Percentiles rank a stretch among this genome's conserved stretches.
Evolutionary conservation across 225 moss, liverwort and hornwort genomes (phyloP).

Genomic region (Pseudoscleropodium purum): DNA sequence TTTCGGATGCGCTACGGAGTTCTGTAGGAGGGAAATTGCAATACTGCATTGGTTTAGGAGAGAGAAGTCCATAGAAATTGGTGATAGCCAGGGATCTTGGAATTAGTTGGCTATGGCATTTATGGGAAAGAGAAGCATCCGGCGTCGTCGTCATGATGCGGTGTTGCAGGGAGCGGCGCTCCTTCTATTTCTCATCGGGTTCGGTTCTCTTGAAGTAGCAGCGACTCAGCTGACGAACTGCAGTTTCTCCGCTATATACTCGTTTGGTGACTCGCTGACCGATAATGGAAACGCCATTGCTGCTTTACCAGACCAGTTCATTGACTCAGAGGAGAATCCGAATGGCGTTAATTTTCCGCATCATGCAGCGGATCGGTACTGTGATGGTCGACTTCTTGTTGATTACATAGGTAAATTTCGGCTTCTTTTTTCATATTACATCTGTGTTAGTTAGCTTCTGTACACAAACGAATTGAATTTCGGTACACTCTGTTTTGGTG

Average conservation of each 20-base stretch:
- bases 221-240: conserved; percentile 9
- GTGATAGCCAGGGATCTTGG: neutral
- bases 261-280: conserved; percentile 51
- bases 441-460: neutral
- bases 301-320: conserved; percentile 37
- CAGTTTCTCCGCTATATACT: conserved; percentile 39
- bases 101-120: neutral
- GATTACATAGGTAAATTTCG: conserved; percentile 30
- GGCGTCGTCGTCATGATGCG: neutral
- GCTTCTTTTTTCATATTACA: neutral
- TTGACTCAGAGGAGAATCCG: conserved; percentile 18
- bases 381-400: conserved; percentile 48
- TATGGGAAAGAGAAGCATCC: neutral
- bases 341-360: conserved; percentile 42
- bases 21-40: neutral
- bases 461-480: neutral
- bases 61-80: neutral
- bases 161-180: neutral
- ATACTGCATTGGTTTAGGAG: neutral
- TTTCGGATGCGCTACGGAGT: neutral
- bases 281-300: conserved; percentile 45
- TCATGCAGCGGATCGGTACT: conserved; percentile 57
- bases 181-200: neutral
- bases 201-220: neutral
- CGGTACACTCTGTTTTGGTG: neutral